Evolutionary conservation across 306 rosid species (phyloP), one percentile per base, ranked within the genome.

Genomic region (Cucumis cinereus): DNA sequence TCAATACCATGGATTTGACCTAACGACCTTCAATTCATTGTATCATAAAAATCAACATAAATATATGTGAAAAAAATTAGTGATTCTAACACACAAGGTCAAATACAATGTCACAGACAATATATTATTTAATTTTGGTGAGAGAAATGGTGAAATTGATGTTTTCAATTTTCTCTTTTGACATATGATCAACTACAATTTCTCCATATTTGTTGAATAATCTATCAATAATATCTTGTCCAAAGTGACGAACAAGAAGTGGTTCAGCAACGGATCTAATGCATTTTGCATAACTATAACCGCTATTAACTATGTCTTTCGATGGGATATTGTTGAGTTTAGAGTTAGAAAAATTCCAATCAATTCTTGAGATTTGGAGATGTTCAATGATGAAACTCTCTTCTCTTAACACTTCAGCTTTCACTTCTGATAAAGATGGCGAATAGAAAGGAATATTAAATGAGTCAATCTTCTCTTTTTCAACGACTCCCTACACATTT

Each of bases 371-470:
- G 26, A 58, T 26, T 58, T 82, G 53, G 5, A 84, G 60, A n/a
- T 33, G 80, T 24, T 82, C 69, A 47, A 82, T 3, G 5, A n/a
- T 71, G 73, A 87, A 85, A 6, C 84, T 81, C 0, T 84, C 83
- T 83, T 87, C 88, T 20, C 10, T 77, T 8, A 74, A 12, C 8
- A 88, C 78, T 45, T 82, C 77, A 23, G 66, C 62, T 74, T 45
- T 20, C 4, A 86, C 87, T 82, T 84, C 90, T 16, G 72, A 12
- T 0, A 26, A 16, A 0, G 83, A 77, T 0, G 92, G 82, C 13
- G 52, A 4, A 17, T 82, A 88, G 4, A 22, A 0, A 9, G 92
- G 90, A 10, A 86, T 0, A 75, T 88, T 58, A 78, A 84, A 83
- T 2, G 28, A 33, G 75, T 83, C 81, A 36, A 88, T 8, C 26